Percentiles rank a stretch among this genome's conserved stretches.
Conservation (phyloP, 2,329 filamentous ascomycete genomes). For the Penicillium sclerotigenum region DNA sequence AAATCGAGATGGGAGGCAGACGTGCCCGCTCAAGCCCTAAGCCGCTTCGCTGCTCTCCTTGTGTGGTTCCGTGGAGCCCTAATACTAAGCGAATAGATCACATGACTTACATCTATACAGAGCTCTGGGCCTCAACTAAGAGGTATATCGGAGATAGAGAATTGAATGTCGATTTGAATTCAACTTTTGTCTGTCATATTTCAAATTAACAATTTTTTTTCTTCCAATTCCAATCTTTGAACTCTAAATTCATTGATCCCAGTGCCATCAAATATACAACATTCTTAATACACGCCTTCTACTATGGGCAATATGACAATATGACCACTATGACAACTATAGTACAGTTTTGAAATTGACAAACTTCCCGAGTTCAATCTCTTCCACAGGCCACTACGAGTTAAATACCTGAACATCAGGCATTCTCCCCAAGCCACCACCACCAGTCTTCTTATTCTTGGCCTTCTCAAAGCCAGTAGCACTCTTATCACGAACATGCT, state of each 20-base stretch:
- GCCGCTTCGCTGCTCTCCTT: constrained; percentile 30
- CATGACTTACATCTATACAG: constrained; percentile 18
- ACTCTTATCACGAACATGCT: constrained; percentile 72
- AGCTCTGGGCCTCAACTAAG: not conserved
- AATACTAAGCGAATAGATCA: constrained; percentile 36
- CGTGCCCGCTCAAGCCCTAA: constrained; percentile 41
- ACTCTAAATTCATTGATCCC: not conserved
- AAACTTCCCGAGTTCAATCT: not conserved
- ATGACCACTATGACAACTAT: constrained; percentile 6
- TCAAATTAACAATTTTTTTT: not conserved
- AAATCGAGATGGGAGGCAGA: constrained; percentile 39
- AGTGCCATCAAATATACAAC: constrained; percentile 6
- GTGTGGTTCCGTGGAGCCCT: constrained; percentile 31
- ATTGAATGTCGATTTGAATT: not conserved
- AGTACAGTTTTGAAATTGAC: constrained; percentile 6
- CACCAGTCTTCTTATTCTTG: constrained; percentile 37
- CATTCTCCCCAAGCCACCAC: constrained; percentile 48
- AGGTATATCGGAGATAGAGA: not conserved
- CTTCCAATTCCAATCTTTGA: not conserved
- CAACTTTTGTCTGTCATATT: not conserved
- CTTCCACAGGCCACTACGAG: constrained; percentile 14
- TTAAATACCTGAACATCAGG: constrained; percentile 46
- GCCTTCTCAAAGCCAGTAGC: constrained; percentile 47
- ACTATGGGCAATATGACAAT: not conserved
- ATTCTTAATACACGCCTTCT: not conserved